These are phyloP conservation scores for Boletellus sp. DNA, from an alignment of 768 basidiomycete species.

Conservation along the genomic window DNA sequence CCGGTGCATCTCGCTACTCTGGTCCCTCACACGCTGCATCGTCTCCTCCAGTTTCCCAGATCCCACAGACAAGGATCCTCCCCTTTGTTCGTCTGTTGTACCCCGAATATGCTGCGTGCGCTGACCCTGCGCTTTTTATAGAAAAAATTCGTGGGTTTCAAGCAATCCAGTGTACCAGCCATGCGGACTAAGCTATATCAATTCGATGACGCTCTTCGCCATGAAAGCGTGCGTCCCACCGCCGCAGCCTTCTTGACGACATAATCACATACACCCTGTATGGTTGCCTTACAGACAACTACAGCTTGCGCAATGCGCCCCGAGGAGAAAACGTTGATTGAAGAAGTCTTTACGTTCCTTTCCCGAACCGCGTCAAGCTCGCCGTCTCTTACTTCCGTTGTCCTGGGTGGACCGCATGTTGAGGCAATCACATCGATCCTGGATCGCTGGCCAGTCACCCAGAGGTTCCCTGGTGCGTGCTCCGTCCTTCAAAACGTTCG, in stretches of 20 bases:
- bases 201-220: slow-evolving; percentile 62
- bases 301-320: slow-evolving; percentile 67
- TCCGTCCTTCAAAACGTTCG: not conserved
- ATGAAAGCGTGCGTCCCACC: slow-evolving; percentile 57
- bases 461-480: slow-evolving; percentile 65
- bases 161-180: slow-evolving; percentile 74
- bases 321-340: slow-evolving; percentile 53
- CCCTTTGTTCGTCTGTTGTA: slow-evolving; percentile 44
- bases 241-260: not conserved
- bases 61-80: slow-evolving; percentile 39
- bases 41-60: slow-evolving; percentile 30
- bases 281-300: slow-evolving; percentile 49
- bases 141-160: slow-evolving; percentile 72
- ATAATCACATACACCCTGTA: not conserved
- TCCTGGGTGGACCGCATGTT: slow-evolving; percentile 47
- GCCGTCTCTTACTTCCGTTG: slow-evolving; percentile 23
- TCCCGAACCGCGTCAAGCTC: slow-evolving; percentile 42
- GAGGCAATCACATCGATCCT: slow-evolving; percentile 62
- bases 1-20: slow-evolving; percentile 64
- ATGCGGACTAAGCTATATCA: slow-evolving; percentile 79
- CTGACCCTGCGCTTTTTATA: slow-evolving; percentile 26
- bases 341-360: slow-evolving; percentile 63
- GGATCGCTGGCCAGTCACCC: slow-evolving; percentile 69
- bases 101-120: not conserved
- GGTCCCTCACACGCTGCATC: slow-evolving; percentile 37